Base-by-base conservation (phyloP, 1,284 basidiomycete genomes). In the Microbotryomycetes sp. region DNA sequence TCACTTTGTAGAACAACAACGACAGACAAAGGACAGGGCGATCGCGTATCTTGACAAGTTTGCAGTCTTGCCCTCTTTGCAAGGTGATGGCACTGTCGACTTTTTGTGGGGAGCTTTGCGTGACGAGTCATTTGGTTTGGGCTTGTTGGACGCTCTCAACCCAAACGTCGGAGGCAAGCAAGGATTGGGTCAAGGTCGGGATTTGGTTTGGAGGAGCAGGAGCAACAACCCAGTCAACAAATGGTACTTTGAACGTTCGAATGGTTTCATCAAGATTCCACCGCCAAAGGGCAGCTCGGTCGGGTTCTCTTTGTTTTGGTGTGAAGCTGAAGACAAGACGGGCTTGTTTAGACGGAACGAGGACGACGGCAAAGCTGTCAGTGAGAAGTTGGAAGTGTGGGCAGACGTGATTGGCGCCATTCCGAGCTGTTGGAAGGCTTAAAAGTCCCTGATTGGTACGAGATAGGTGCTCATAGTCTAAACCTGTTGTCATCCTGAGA, bases 21-120 rank as follows among this genome's bases (percentile, higher is more conserved):
- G 35, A 41, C 11, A 18, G 18, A 11, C 76, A 3, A 62, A 69
- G 26, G n/a, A n/a, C n/a, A n/a, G n/a, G n/a, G 71, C 77, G 0
- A 88, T 98, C 64, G 86, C 89, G 16, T 99, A 99, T 76, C 82
- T 99, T 55, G 96, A 99, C 82, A 99, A 99, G 77, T 99, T 99
- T 75, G 94, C 93, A 16, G 92, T 99, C 46, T 79, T 94, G 49
- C 96, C 96, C 1, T 85, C 81, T 61, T 84, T 97, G 75, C 96
- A 98, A 76, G 96, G 96, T 18, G 93, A 97, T 73, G 96, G 96
- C 23, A 97, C 94, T 0, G 96, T 98, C 59, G 96, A 99, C 78
- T 99, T 99, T 78, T 79, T 99, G 49, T 99, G 96, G 94, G 93
- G 97, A 52, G 94, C 93, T 27, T 79, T 99, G 57, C 91, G 97